Conservation (phyloP, 1,284 basidiomycete genomes). For the Inonotus hispidus region DNA sequence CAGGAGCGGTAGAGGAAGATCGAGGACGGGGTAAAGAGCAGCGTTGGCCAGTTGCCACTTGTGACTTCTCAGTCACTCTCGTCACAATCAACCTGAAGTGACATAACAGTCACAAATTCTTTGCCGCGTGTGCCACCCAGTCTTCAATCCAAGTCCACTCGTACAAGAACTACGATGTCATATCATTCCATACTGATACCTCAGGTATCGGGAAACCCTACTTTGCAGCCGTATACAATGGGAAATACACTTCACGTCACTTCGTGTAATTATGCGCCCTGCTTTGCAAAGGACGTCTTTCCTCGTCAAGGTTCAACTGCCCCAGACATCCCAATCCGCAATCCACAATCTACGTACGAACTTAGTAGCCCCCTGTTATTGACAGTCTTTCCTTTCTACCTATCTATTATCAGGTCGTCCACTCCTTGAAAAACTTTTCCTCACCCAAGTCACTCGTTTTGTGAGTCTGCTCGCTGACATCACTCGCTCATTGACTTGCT, state of each 20-base stretch:
- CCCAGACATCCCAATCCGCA: too few species aligned
- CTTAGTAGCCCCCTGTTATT: not conserved
- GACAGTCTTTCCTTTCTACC: not conserved
- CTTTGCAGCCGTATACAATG: too few species aligned
- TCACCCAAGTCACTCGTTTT: conserved; percentile 8
- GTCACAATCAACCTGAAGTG: not conserved
- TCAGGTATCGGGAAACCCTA: too few species aligned
- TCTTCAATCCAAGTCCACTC: not conserved
- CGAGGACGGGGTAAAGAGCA: conserved; percentile 10
- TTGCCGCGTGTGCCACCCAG: not conserved
- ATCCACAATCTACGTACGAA: too few species aligned
- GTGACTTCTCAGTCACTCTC: not conserved
- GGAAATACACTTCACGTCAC: too few species aligned
- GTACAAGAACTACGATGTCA: too few species aligned
- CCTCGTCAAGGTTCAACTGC: too few species aligned
- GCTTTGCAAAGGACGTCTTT: too few species aligned
- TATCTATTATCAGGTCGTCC: not conserved
- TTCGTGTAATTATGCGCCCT: too few species aligned
- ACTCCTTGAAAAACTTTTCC: too few species aligned
- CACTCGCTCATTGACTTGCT: not conserved
- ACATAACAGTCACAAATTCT: not conserved
- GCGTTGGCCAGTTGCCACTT: conserved; percentile 8
- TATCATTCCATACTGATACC: too few species aligned
- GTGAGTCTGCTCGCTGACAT: not conserved
- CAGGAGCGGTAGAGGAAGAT: not conserved